Base-by-base conservation (phyloP, 257 asterid genomes). In the Ajuga chamaepitys region DNA sequence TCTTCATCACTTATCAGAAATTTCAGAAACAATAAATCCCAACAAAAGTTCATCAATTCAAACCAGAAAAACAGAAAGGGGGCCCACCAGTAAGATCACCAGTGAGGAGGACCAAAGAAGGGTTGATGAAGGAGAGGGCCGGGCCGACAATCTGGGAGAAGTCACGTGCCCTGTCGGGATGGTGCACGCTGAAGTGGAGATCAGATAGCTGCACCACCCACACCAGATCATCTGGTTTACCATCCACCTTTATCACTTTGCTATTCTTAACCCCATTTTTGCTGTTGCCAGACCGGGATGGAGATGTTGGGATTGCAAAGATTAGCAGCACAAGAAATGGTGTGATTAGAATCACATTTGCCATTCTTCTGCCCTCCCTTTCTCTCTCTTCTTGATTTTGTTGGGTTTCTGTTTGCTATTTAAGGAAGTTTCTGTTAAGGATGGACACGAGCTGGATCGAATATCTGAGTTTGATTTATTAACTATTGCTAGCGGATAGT, bases 171-270 rank as follows among this genome's bases (percentile, higher is more conserved):
- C 99, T 82, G 10, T 85, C 80, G 3, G 97, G 97, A 50, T 85
- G 87, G 76, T 94, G 95, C 52, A 83, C 91, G 76, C 97, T 94
- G 86, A 94, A 94, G 77, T 90, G 97, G 59, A 94, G 96, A 88
- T 90, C 99, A 64, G 99, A 88, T 10, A 94, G 88, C 87, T 94
- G 97, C 75, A 90, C 99, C 72, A 88, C 75, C 99, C 97, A 94
- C 62, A 75, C 91, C 74, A 94, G 85, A 81, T 94, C 99, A 74
- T 83, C 86, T 5, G 95, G 91, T 12, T 81, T 84, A 22, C 73
- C 85, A 30, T 72, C 71, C 34, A 74, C 53, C 71, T 79, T 83
- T 1, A 85, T 80, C 62, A 69, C 51, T 55, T 71, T 38, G 74
- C 70, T 17, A 47, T 59, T 41, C 41, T 46, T 60, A 50, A 60